Conservation (phyloP, 2,329 filamentous ascomycete genomes). For the Penicillium psychrosexuale region DNA sequence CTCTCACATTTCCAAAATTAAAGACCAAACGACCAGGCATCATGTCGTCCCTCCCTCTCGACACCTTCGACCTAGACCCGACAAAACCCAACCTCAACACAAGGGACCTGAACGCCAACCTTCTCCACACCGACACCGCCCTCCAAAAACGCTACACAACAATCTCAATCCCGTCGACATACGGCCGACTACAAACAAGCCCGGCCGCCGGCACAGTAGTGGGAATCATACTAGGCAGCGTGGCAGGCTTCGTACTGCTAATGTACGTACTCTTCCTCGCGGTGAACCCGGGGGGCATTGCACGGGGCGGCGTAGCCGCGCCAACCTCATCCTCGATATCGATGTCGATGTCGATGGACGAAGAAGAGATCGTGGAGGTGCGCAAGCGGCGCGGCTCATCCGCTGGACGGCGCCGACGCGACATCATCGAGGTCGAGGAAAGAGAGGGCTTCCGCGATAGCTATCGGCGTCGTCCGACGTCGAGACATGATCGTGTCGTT, state of each 20-base stretch:
- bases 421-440: conserved; percentile 33
- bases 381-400: conserved; percentile 18
- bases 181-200: conserved; percentile 52
- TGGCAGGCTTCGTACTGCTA: conserved; percentile 53
- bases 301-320: conserved; percentile 18
- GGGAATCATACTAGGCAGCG: conserved; percentile 53
- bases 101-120: conserved; percentile 1
- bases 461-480: conserved; percentile 21
- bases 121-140: conserved; percentile 7
- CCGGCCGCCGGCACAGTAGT: conserved; percentile 57
- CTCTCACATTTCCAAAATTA: not conserved
- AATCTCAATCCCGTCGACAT: conserved; percentile 59
- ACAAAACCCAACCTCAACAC: not conserved
- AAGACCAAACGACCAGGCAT: not conserved
- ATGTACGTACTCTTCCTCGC: conserved; percentile 53
- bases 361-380: conserved; percentile 30
- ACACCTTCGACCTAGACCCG: not conserved
- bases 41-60: not conserved
- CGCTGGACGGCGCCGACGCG: conserved; percentile 17
- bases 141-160: conserved; percentile 30
- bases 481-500: conserved; percentile 23
- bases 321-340: conserved; percentile 10
- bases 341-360: conserved; percentile 17
- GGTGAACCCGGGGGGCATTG: conserved; percentile 46
- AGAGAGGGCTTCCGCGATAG: conserved; percentile 25